These are phyloP conservation scores for Ramaria sp. DNA, from an alignment of 768 basidiomycete species.

Conservation along the genomic window DNA sequence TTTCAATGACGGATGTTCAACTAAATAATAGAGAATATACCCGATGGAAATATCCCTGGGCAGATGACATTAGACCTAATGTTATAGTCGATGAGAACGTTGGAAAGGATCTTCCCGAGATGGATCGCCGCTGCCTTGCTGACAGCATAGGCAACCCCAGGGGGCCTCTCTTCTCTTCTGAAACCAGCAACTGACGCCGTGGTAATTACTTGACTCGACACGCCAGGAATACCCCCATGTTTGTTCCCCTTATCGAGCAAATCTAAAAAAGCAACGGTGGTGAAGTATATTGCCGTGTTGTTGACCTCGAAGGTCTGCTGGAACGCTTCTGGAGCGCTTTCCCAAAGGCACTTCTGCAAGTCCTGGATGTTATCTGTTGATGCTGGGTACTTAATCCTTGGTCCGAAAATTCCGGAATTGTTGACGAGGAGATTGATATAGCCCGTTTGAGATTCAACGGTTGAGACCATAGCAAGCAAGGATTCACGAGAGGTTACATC, in stretches of 20 bases:
- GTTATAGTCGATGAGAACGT: slow-evolving; percentile 44
- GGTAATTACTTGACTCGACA: slow-evolving; percentile 57
- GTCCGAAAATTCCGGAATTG: slow-evolving; percentile 5
- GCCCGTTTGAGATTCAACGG: slow-evolving; percentile 4
- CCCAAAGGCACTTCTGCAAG: slow-evolving; percentile 57
- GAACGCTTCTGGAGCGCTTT: slow-evolving; percentile 44
- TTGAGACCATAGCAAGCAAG: slow-evolving; percentile 1
- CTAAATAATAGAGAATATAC: slow-evolving; percentile 3
- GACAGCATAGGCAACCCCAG: slow-evolving; percentile 63
- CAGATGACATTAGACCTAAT: slow-evolving; percentile 68
- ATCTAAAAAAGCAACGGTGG: slow-evolving; percentile 73
- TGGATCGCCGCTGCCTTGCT: slow-evolving; percentile 68
- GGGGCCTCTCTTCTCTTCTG: slow-evolving; percentile 34
- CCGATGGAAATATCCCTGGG: slow-evolving; percentile 69
- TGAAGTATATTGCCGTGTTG: slow-evolving; percentile 62
- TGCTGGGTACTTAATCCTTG: slow-evolving; percentile 15
- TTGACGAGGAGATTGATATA: slow-evolving; percentile 12
- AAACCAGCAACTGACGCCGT: slow-evolving; percentile 63
- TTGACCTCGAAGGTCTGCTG: slow-evolving; percentile 58
- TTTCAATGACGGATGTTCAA: neutral
- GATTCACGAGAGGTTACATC: slow-evolving; percentile 8
- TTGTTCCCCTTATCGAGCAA: slow-evolving; percentile 64
- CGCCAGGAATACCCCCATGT: slow-evolving; percentile 13
- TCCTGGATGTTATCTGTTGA: slow-evolving; percentile 34
- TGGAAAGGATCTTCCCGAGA: slow-evolving; percentile 64